Evolutionary conservation across 768 basidiomycete genomes (phyloP), one percentile per base, ranked within the genome.

Genomic region (Paxillus involutus): DNA sequence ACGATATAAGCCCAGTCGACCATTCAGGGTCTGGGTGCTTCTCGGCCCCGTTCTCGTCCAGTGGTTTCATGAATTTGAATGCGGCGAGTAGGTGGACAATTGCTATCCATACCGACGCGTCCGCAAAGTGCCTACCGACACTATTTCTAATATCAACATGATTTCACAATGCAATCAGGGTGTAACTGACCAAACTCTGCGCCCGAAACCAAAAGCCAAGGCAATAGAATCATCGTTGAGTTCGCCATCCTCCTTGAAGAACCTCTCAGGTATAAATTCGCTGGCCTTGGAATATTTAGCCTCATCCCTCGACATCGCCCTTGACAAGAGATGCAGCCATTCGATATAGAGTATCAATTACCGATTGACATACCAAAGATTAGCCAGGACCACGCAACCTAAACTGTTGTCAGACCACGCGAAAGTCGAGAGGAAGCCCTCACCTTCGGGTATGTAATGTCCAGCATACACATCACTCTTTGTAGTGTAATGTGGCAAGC

Each of bases 91-190:
- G 58, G 49, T 69, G 68, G 9, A 56, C 68, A 5, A 69, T 56
- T 16, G 65, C 70, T 46, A 70, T 59, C 68, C 68, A 69, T n/a
- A 69, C 21, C 39, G 68, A 69, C 12, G 70, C 65, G 6, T 69
- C 65, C 19, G 68, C 68, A 29, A 69, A 71, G 56, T 69, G 51
- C 39, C 56, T 59, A 12, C 70, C 68, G n/a, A 60, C 61, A n/a
- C 67, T 68, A 16, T 19, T 44, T 41, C 32, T 35, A 39, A 42
- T 3, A 6, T 61, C 3, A 69, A 35, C 16, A 19, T 19, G 13
- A 9, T 19, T 10, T 26, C 24, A 48, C 19, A 51, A 9, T 24
- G 39, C 21, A 33, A 5, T 29, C 33, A 39, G 14, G 13, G 52
- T 10, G 2, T 29, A 21, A 47, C 61, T 56, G 52, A 26, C 66